Conservation (phyloP, 371 early-diverging fungal genomes). For the Mucor lusitanicus region DNA sequence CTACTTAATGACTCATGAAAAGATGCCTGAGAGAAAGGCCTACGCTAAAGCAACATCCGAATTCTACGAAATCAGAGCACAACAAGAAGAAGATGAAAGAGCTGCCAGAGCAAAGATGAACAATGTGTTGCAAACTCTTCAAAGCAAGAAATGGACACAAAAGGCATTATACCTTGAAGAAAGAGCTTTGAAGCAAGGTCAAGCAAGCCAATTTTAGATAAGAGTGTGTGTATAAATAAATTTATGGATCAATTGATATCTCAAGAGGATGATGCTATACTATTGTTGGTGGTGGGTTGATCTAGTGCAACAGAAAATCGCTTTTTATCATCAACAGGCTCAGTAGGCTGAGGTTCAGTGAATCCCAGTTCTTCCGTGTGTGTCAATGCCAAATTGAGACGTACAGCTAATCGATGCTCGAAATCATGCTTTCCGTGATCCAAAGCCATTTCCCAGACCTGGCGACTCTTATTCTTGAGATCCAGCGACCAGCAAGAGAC, state of each 20-base stretch:
- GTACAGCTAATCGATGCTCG: conserved; percentile 45
- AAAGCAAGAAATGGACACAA: conserved; percentile 34
- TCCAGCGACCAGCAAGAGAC: conserved; percentile 37
- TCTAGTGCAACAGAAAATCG: conserved; percentile 24
- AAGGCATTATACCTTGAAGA: conserved; percentile 42
- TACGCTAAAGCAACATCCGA: conserved; percentile 71
- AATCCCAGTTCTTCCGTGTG: conserved; percentile 34
- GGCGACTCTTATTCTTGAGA: conserved; percentile 29
- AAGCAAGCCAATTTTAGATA: conserved; percentile 21
- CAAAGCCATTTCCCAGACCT: conserved; percentile 45
- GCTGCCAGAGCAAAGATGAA: conserved; percentile 59
- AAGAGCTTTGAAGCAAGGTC: conserved; percentile 36
- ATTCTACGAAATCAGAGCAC: conserved; percentile 73
- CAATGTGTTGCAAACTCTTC: conserved; percentile 23
- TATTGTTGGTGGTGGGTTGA: neutral
- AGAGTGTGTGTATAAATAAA: conserved; percentile 5
- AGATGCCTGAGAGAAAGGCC: conserved; percentile 70
- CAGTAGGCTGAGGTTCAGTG: conserved; percentile 20
- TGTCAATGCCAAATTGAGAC: conserved; percentile 37
- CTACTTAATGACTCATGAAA: conserved; percentile 66
- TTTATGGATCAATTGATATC: neutral
- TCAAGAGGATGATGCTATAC: neutral
- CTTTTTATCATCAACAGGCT: conserved; percentile 32
- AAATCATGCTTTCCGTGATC: conserved; percentile 43
- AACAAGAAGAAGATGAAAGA: conserved; percentile 72